Percentiles rank a stretch among this genome's conserved stretches.
Conservation (phyloP, 495 filamentous ascomycete species). For the Bacidia gigantensis region DNA sequence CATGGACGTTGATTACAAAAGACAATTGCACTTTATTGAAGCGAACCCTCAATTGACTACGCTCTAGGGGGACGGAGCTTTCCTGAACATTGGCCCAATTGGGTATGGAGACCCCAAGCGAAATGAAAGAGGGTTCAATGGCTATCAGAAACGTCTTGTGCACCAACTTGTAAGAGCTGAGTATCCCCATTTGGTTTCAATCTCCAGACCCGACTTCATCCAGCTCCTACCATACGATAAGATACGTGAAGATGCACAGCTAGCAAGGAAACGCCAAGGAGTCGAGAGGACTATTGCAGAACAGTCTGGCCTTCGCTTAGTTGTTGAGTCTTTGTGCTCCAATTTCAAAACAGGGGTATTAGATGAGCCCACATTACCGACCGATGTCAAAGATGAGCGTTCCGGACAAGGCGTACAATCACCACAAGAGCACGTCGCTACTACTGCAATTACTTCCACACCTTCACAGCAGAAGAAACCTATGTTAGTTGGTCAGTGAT, state of each 20-base stretch:
- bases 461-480: constrained; percentile 14
- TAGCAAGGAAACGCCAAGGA: constrained; percentile 25
- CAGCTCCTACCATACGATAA: constrained; percentile 38
- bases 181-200: constrained; percentile 41
- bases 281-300: constrained; percentile 31
- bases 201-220: constrained; percentile 34
- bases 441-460: background rate
- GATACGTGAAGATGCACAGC: constrained; percentile 30
- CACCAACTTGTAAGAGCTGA: constrained; percentile 53
- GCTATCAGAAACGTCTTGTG: constrained; percentile 49
- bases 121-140: constrained; percentile 21
- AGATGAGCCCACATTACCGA: too few species aligned
- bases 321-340: constrained; percentile 49
- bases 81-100: constrained; percentile 24
- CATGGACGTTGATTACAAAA: too few species aligned
- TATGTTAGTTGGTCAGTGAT: constrained; percentile 42
- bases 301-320: constrained; percentile 50
- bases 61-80: constrained; percentile 6
- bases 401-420: too few species aligned
- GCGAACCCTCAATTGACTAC: background rate
- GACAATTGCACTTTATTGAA: too few species aligned
- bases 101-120: background rate
- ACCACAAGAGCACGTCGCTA: background rate
- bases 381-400: too few species aligned
- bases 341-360: constrained; percentile 1